These are phyloP conservation scores for Fusarium palustre DNA, from an alignment of 2,329 filamentous ascomycete species.

Conservation along the genomic window DNA sequence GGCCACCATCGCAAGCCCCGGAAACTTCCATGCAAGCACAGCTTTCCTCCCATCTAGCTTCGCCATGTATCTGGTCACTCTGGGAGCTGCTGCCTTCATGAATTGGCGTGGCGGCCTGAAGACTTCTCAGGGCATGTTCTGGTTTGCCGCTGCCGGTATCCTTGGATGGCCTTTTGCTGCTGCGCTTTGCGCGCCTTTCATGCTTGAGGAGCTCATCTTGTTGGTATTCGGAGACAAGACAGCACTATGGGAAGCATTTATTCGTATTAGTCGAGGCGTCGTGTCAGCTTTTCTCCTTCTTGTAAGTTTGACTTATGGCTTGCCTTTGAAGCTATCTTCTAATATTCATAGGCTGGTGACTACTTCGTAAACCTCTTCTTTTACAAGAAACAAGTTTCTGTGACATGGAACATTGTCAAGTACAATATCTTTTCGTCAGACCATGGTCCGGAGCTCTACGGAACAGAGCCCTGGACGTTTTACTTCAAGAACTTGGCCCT, in stretches of 20 bases:
- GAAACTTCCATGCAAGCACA: constrained; percentile 91
- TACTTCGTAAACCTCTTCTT: constrained; percentile 82
- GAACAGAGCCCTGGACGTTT: constrained; percentile 96
- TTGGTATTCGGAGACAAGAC: constrained; percentile 65
- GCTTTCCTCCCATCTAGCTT: constrained; percentile 94
- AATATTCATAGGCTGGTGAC: constrained; percentile 69
- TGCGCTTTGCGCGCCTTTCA: constrained; percentile 82
- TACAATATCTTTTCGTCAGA: constrained; percentile 93
- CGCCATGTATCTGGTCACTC: constrained; percentile 92
- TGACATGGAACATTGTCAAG: constrained; percentile 91
- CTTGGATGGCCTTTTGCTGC: constrained; percentile 96
- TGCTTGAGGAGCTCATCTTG: constrained; percentile 79
- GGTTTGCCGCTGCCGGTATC: constrained; percentile 87
- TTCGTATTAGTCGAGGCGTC: constrained; percentile 74
- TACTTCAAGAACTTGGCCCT: constrained; percentile 91
- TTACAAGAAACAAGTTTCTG: constrained; percentile 80
- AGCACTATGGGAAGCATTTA: constrained; percentile 69
- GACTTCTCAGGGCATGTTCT: constrained; percentile 86
- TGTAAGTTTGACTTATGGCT: constrained; percentile 59
- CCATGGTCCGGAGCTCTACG: constrained; percentile 91
- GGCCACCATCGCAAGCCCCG: constrained; percentile 81
- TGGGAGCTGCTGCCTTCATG: constrained; percentile 90
- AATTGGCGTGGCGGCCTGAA: constrained; percentile 85
- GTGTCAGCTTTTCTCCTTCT: constrained; percentile 75
- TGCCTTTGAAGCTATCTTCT: not conserved